These are phyloP conservation scores for Yamadazyma diospyri DNA, from an alignment of 1,139 yeast species.

Conservation along the genomic window DNA sequence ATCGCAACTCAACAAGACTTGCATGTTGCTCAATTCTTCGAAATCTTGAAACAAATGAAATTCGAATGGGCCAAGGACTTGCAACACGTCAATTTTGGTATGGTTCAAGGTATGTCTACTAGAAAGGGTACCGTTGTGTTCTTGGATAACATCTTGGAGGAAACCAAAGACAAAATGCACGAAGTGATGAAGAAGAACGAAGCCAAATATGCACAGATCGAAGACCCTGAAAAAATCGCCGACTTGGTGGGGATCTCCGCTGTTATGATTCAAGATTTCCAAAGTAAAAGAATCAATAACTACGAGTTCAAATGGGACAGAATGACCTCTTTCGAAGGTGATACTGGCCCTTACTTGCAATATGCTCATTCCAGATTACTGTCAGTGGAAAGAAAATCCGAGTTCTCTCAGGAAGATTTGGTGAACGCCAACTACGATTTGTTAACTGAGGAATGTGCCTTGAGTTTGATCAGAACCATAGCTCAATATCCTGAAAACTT, in stretches of 20 bases:
- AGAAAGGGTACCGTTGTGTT: conserved; percentile 98
- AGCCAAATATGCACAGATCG: conserved; percentile 88
- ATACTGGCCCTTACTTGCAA: conserved; percentile 98
- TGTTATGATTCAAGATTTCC: conserved; percentile 99
- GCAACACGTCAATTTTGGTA: conserved; percentile 89
- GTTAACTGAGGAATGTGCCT: conserved; percentile 75
- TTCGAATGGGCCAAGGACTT: conserved; percentile 81
- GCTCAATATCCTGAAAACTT: conserved; percentile 92
- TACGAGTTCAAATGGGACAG: conserved; percentile 98
- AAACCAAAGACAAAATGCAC: conserved; percentile 93
- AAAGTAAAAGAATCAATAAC: conserved; percentile 93
- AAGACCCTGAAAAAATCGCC: conserved; percentile 92
- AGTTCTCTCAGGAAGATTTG: conserved; percentile 45
- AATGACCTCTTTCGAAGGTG: conserved; percentile 98
- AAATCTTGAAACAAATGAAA: conserved; percentile 90
- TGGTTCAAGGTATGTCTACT: conserved; percentile 98
- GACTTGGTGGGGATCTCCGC: conserved; percentile 96
- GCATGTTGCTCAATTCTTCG: conserved; percentile 91
- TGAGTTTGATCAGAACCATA: conserved; percentile 68
- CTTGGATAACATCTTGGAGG: conserved; percentile 89
- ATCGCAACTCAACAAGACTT: conserved; percentile 96
- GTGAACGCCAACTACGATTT: conserved; percentile 63
- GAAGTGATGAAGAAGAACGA: conserved; percentile 95
- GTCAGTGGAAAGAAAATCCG: conserved; percentile 88
- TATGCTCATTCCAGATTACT: conserved; percentile 97